These are phyloP conservation scores for Adansonia rubrostipa DNA, from an alignment of 441 rosid genomes.

Conservation along the genomic window DNA sequence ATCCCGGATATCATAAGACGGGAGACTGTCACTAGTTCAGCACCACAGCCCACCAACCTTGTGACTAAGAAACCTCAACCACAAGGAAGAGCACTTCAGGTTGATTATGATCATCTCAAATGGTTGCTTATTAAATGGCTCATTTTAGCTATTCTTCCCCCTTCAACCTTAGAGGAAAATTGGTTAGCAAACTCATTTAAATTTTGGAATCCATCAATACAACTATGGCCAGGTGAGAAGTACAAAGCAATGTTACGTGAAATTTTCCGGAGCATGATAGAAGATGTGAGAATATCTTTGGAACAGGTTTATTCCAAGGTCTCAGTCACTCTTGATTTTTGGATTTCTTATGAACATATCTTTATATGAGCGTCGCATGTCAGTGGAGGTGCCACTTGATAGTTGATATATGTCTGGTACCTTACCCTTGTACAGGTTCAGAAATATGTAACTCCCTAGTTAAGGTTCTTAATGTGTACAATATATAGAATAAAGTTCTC, in stretches of 20 bases:
- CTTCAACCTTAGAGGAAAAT: slow-evolving; percentile 73
- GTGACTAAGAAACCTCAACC: slow-evolving; percentile 58
- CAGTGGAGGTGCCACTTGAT: slow-evolving; percentile 85
- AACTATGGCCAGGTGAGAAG: slow-evolving; percentile 73
- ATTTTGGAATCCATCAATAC: slow-evolving; percentile 72
- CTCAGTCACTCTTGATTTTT: slow-evolving; percentile 71
- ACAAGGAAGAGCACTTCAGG: slow-evolving; percentile 53
- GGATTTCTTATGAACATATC: slow-evolving; percentile 74
- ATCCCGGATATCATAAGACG: no score
- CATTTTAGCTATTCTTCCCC: slow-evolving; percentile 75
- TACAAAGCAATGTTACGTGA: slow-evolving; percentile 66
- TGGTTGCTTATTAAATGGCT: slow-evolving; percentile 95
- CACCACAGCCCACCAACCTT: slow-evolving; percentile 46
- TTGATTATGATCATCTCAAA: slow-evolving; percentile 88
- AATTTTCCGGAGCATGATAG: slow-evolving; percentile 90
- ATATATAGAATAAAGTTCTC: slow-evolving; percentile 64
- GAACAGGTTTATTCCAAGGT: slow-evolving; percentile 78
- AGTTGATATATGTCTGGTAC: slow-evolving; percentile 53
- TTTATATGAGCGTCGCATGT: slow-evolving; percentile 81
- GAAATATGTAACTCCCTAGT: slow-evolving; percentile 66
- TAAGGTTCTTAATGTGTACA: slow-evolving; percentile 66
- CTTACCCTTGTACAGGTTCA: slow-evolving; percentile 72
- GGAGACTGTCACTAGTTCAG: slow-evolving; percentile 3
- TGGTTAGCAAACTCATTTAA: slow-evolving; percentile 84
- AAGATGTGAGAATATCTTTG: slow-evolving; percentile 64